Evolutionary conservation across 768 basidiomycete species (phyloP).

Genomic region (Psilocybe cubensis): DNA sequence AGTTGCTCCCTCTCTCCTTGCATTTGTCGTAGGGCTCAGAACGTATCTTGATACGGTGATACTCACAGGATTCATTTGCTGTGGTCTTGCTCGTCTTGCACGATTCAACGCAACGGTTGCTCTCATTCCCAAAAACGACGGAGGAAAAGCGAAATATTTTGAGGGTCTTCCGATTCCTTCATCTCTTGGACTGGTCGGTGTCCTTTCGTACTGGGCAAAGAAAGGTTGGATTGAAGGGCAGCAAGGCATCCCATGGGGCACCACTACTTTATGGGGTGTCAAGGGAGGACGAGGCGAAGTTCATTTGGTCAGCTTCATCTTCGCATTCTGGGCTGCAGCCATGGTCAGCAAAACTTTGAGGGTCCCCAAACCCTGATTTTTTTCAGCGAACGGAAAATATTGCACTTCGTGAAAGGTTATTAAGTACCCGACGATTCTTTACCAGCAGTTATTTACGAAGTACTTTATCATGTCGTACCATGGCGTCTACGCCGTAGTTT

Average conservation of each 20-base stretch:
- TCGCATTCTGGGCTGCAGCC: slow-evolving; percentile 86
- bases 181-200: slow-evolving; percentile 75
- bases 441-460: not conserved
- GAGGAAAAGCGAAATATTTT: slow-evolving; percentile 93
- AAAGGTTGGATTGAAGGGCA: slow-evolving; percentile 85
- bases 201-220: slow-evolving; percentile 82
- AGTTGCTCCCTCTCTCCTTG: slow-evolving; percentile 93
- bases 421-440: not conserved
- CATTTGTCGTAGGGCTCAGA: slow-evolving; percentile 88
- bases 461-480: not conserved
- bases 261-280: slow-evolving; percentile 72
- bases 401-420: slow-evolving; percentile 4
- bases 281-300: slow-evolving; percentile 81
- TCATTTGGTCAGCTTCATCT: slow-evolving; percentile 79
- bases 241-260: slow-evolving; percentile 75
- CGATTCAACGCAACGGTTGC: slow-evolving; percentile 99
- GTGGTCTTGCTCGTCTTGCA: slow-evolving; percentile 94
- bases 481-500: not conserved
- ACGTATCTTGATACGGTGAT: slow-evolving; percentile 90
- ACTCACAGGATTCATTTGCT: slow-evolving; percentile 91
- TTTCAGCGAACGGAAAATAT: not conserved
- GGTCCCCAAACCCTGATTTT: slow-evolving; percentile 71
- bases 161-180: slow-evolving; percentile 98
- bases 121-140: slow-evolving; percentile 81
- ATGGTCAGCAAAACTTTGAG: slow-evolving; percentile 98